Base-by-base conservation (phyloP, 345 rosid genomes). In the Noccaea caerulescens region DNA sequence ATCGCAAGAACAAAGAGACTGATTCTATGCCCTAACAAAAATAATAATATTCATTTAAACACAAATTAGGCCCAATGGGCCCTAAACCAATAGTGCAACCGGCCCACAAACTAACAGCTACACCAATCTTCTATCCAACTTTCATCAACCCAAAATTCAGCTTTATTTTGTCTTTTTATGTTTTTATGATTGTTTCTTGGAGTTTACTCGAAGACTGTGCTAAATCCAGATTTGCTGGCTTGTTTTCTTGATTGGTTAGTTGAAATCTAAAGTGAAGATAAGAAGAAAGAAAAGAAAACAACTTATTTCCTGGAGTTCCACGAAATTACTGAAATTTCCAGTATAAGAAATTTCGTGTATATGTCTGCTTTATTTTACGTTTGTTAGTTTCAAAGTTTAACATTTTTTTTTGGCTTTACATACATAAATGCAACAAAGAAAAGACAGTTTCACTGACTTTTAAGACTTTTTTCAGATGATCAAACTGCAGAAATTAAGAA, bases 131-230 rank as follows among this genome's bases (percentile, higher is more conserved):
- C 44, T 55, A 13, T 55, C 25, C 4, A 27, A 44, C 12, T 55
- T 46, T 52, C 18, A 27, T 27, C 30, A 27, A 27, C 30, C 4
- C 30, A 37, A 53, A n/a, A 53, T 12, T 12, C 20, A 53, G 39
- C 30, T 53, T 44, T 44, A 1, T 49, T 8, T 4, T 38, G 20
- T 23, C 1, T n/a, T 30, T 41, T 34, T 56, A 20, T 18, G 2
- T 58, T 58, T 58, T 39, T 42, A 64, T 74, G 50, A 75, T 67
- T 75, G 73, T 75, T 68, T 68, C 78, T 68, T 68, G 73, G 63
- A 55, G 73, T 75, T 38, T 68, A 75, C 69, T 59, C 64, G 18
- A 75, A 75, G 78, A 68, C 50, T 52, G 12, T 42, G 32, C 72
- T 11, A 57, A 18, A 32, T 20, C 44, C 60, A 65, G 3, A 47